Base-by-base conservation (phyloP, 2,329 filamentous ascomycete species). In the Harringtonia lauricola region DNA sequence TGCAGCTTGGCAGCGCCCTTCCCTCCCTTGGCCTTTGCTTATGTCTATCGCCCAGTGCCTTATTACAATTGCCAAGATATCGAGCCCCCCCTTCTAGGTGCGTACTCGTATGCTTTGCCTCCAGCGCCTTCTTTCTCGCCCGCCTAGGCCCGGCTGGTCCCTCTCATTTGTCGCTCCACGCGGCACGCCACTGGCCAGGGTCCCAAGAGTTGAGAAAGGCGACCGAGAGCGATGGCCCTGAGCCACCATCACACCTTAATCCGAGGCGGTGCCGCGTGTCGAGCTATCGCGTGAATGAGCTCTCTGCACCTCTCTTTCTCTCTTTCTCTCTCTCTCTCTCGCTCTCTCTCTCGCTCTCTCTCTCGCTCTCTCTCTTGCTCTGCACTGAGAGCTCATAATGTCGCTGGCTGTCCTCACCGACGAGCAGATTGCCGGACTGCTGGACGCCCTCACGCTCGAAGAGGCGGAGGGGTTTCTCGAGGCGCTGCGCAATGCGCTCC, bases 331-430 rank as follows among this genome's bases (percentile, higher is more conserved):
- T 19, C 19, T 29, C 8, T 18, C 26, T 35, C 0, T 24, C 31
- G 14, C 21, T 30, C 4, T 15, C 5, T 29, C 7, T 19, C 10
- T 14, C 17, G n/a, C 28, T 26, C 24, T 13, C 18, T 18, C 17
- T 21, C 8, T 19, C 19, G 12, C 4, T 39, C 17, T 30, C 13
- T 10, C 17, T 33, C 17, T 28, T 37, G 8, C 18, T 39, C 28
- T 21, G 8, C 6, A 28, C 14, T 28, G 9, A 15, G 19, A 10
- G 12, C 26, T 19, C 36, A 34, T 28, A 44, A 80, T 79, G 74
- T 62, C 72, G 40, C 65, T 81, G 51, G 72, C 74, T 1, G 62
- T 81, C 18, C 67, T 82, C 37, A 72, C 69, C 8, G 74, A 81
- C 52, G 62, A 68, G 31, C 65, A 80, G 57, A 72, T 81, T 54